phyloP scores from a whole-genome alignment of 2,329 filamentous ascomycete genomes.

The Alternaria consortialis region DNA sequence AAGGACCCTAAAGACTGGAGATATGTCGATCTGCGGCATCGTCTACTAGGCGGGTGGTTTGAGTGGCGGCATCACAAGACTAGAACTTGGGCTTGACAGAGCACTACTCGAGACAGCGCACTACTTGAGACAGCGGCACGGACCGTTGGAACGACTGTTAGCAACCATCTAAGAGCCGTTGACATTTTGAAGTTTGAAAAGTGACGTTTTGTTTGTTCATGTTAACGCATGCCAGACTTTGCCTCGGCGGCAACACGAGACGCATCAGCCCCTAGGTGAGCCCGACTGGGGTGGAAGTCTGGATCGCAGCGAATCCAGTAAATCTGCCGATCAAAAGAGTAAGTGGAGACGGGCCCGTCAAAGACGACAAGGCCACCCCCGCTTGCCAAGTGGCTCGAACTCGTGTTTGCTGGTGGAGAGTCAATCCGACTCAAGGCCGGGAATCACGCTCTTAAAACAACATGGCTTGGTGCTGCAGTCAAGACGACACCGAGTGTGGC shows the following conservation, averaged over 20 bases:
- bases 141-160: conserved; percentile 16
- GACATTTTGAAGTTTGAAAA: neutral
- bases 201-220: neutral
- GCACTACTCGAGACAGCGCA: conserved; percentile 6
- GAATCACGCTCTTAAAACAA: neutral
- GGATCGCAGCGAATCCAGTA: conserved; percentile 4
- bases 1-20: neutral
- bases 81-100: neutral
- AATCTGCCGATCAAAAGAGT: conserved; percentile 3
- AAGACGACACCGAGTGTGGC: neutral
- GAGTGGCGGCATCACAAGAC: neutral
- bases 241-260: neutral
- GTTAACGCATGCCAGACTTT: neutral
- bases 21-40: neutral
- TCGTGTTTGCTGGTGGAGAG: conserved; percentile 2
- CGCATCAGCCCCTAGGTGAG: conserved; percentile 1
- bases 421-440: neutral
- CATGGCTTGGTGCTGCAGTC: neutral
- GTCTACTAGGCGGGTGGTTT: neutral
- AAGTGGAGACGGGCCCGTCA: neutral
- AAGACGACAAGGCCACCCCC: conserved; percentile 15
- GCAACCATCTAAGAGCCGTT: conserved; percentile 17
- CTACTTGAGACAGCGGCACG: conserved; percentile 26
- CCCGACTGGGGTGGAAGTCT: neutral
- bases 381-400: conserved; percentile 13